Evolutionary conservation across 805 yeast genomes (phyloP).

Genomic region (Candida sakaeoensis): DNA sequence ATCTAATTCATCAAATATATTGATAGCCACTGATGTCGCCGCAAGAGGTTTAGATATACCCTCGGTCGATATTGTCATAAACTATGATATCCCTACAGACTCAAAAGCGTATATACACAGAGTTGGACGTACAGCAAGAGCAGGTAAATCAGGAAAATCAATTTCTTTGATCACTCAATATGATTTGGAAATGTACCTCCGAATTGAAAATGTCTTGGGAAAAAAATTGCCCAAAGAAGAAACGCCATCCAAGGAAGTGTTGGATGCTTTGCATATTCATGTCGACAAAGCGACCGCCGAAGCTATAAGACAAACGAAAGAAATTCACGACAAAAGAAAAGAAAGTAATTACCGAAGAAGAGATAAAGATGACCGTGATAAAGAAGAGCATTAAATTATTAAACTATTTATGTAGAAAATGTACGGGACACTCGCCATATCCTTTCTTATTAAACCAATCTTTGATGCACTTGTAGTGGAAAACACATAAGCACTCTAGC

Average conservation of each 20-base stretch:
- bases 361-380: conserved; percentile 36
- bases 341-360: conserved; percentile 17
- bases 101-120: conserved; percentile 82
- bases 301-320: conserved; percentile 78
- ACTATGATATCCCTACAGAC: conserved; percentile 79
- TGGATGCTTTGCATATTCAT: conserved; percentile 73
- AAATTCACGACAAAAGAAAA: conserved; percentile 46
- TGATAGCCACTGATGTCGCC: conserved; percentile 85
- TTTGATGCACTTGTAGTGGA: conserved; percentile 86
- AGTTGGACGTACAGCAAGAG: conserved; percentile 95
- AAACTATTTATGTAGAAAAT: conserved; percentile 41
- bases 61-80: conserved; percentile 69
- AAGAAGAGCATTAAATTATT: conserved; percentile 28
- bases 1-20: conserved; percentile 61
- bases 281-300: conserved; percentile 91
- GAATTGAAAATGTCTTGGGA: conserved; percentile 84
- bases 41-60: conserved; percentile 88
- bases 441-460: conserved; percentile 89
- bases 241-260: conserved; percentile 69
- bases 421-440: conserved; percentile 84
- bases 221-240: conserved; percentile 81
- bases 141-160: conserved; percentile 86
- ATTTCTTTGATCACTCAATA: conserved; percentile 90
- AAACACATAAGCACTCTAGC: conserved; percentile 89
- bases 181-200: conserved; percentile 80